These are phyloP conservation scores for Rhodocollybia butyracea DNA, from an alignment of 768 basidiomycete species.

Conservation along the genomic window DNA sequence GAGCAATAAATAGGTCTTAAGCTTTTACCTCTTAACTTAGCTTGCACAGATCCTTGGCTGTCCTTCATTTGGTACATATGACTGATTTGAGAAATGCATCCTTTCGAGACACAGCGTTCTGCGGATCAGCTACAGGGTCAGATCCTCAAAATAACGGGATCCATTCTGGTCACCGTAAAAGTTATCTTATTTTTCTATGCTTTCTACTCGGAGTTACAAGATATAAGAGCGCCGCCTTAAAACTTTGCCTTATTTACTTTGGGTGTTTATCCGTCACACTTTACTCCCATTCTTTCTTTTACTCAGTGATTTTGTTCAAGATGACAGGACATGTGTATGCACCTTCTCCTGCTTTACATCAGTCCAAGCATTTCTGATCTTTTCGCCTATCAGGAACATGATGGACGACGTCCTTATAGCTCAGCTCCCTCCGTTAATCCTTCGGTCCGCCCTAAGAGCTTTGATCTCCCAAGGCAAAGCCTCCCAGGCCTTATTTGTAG, in stretches of 20 bases:
- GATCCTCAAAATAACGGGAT: neutral
- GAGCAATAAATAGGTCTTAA: no score
- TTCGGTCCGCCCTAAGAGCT: constrained; percentile 12
- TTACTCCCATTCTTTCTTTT: neutral
- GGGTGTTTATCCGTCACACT: neutral
- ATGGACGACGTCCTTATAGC: constrained; percentile 17
- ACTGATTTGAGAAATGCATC: no score
- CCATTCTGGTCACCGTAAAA: neutral
- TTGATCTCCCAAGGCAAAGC: constrained; percentile 10
- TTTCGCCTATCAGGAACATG: constrained; percentile 8
- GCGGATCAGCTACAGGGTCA: no score
- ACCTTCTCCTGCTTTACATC: neutral
- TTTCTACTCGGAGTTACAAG: neutral
- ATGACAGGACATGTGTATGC: constrained; percentile 6
- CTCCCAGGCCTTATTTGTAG: constrained; percentile 10
- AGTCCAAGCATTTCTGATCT: neutral
- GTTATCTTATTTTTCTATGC: no score
- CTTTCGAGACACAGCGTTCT: no score
- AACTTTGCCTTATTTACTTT: neutral
- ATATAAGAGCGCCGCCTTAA: constrained; percentile 2
- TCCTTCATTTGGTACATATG: no score
- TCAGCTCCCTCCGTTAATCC: constrained; percentile 9
- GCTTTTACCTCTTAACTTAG: no score
- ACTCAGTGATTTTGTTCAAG: neutral
- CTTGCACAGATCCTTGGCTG: no score